Conservation (phyloP, 768 basidiomycete species). For the Sporobolomyces pararoseus region DNA sequence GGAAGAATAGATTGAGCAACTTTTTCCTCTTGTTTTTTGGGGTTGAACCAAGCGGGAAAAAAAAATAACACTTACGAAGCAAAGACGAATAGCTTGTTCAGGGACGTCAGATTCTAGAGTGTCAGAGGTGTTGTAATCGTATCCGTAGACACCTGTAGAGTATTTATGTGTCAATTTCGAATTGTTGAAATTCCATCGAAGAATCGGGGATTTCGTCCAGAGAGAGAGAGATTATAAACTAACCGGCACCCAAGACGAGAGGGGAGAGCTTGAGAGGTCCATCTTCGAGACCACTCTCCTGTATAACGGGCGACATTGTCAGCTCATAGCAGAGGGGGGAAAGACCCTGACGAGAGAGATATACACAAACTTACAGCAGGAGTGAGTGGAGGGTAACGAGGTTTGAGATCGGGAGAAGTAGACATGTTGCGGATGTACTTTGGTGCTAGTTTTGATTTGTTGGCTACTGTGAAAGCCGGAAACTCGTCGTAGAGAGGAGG, state of each 20-base stretch:
- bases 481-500: no score
- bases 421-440: not conserved
- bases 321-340: no score
- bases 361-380: not conserved
- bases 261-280: constrained; percentile 30
- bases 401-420: constrained; percentile 7
- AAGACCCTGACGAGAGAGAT: no score
- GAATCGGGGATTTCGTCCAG: not conserved
- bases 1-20: not conserved
- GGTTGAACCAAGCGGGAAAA: not conserved
- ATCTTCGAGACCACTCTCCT: constrained; percentile 12
- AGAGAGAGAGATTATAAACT: not conserved
- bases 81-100: constrained; percentile 33
- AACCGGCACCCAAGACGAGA: constrained; percentile 33
- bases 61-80: not conserved
- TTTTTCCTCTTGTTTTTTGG: no score
- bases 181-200: not conserved
- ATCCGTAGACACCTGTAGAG: constrained; percentile 25
- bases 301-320: not conserved
- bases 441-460: no score
- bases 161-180: not conserved
- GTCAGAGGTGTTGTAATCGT: constrained; percentile 39
- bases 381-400: constrained; percentile 19
- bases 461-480: no score
- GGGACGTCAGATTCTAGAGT: constrained; percentile 23